Conservation (phyloP, 202 grass and related monocot genomes). For the Carex sylvatica region DNA sequence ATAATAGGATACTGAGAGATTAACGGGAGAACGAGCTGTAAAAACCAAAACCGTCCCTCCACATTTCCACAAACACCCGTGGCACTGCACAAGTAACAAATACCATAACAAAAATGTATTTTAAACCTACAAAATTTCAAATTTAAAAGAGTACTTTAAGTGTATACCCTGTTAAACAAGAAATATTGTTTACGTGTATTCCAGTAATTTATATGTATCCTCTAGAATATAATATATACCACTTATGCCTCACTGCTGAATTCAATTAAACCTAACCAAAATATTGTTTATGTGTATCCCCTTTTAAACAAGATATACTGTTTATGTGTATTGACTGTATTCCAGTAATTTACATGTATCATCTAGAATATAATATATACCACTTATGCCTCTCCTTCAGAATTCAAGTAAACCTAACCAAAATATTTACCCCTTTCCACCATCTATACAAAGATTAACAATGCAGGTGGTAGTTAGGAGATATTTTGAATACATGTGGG, state of each 20-base stretch:
- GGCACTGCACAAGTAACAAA: slow-evolving; percentile 19
- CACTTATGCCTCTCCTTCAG: neutral
- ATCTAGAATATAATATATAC: neutral
- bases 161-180: neutral
- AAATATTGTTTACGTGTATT: neutral
- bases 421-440: neutral
- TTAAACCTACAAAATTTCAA: neutral
- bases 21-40: slow-evolving; percentile 40
- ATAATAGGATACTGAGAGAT: slow-evolving; percentile 8
- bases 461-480: neutral
- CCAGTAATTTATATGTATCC: neutral
- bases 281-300: neutral
- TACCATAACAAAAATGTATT: neutral
- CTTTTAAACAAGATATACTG: neutral
- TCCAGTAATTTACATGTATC: too few relatives aligned
- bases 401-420: neutral
- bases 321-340: neutral
- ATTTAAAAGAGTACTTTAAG: neutral
- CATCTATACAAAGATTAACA: neutral
- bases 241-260: too few relatives aligned
- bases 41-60: slow-evolving; percentile 62
- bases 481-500: neutral
- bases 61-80: slow-evolving; percentile 28
- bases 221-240: neutral
- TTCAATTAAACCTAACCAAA: too few relatives aligned